Percentiles rank a stretch among this genome's conserved stretches.
phyloP scores from a whole-genome alignment of 1,139 yeast genomes.

The Suhomyces wounanorum region DNA sequence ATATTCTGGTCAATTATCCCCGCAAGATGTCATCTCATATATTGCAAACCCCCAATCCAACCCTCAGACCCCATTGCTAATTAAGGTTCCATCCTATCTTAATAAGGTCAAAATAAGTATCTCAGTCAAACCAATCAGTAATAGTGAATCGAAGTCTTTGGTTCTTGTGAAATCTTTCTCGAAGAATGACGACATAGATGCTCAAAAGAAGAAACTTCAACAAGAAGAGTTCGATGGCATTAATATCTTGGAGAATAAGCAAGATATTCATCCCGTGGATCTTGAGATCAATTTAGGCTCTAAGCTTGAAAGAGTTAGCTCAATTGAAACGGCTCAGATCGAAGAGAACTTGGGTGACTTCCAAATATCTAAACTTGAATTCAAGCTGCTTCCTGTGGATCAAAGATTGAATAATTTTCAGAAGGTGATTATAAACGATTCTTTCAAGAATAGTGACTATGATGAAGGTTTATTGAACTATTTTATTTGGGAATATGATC shows the following conservation, averaged over 20 bases:
- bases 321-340: constrained; percentile 3
- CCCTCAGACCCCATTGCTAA: constrained; percentile 28
- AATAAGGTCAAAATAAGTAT: constrained; percentile 32
- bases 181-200: constrained; percentile 13
- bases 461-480: constrained; percentile 27
- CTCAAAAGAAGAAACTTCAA: constrained; percentile 11
- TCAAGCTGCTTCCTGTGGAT: constrained; percentile 31
- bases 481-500: constrained; percentile 33
- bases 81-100: constrained; percentile 26
- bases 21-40: constrained; percentile 24
- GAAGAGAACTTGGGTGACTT: constrained; percentile 4
- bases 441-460: constrained; percentile 21
- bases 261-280: background rate
- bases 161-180: constrained; percentile 31
- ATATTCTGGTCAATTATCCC: constrained; percentile 11
- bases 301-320: background rate
- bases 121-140: constrained; percentile 20
- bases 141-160: constrained; percentile 21
- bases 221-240: background rate
- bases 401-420: constrained; percentile 22
- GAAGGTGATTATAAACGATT: constrained; percentile 35
- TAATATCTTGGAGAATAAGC: background rate
- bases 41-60: constrained; percentile 25
- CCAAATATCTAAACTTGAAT: constrained; percentile 32
- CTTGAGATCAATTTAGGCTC: background rate